Base-by-base conservation (phyloP, 345 rosid species). In the Citrus medica region DNA sequence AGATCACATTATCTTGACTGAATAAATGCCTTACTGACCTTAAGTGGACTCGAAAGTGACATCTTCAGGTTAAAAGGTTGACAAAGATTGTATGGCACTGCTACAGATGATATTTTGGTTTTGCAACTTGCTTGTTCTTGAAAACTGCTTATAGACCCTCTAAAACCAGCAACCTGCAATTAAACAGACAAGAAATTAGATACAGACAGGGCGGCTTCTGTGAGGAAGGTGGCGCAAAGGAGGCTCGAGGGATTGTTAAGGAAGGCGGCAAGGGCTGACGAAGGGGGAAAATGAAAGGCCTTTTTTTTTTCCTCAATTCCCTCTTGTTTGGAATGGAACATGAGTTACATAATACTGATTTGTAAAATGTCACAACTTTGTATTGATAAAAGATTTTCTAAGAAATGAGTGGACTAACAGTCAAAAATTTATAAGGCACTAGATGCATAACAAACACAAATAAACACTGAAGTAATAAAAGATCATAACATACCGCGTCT, bases 101-200 rank as follows among this genome's bases (percentile, higher is more conserved):
- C 76, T 24, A 96, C 91, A 30, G 97, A 89, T 48, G 93, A 60
- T 53, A 92, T 85, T 79, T 82, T 90, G 76, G 82, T 87, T 75
- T 90, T 90, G 76, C 91, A 85, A 79, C 93, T 92, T 78, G 95
- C 92, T 88, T 96, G 97, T 78, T 96, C 97, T 82, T 89, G 99
- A 83, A 92, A 96, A 81, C 93, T 83, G 81, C 98, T 91, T 35
- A 92, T 83, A 35, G 99, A 92, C 75, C 97, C 99, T 37, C 99
- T 88, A 71, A 90, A 86, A 83, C 97, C 91, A 83, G 98, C 93
- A 75, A 96, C 95, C 99, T 96, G 94, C 83, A 80, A 81, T 33
- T 42, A n/a, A 78, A 19, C 71, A 80, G 68, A 79, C 40, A 82
- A 74, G 46, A 28, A 69, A 67, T 53, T 13, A 48, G 12, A 21